A percentile compares a stretch with the other conserved stretches of the same genome.
These are phyloP conservation scores for Prunus kanzakura DNA, from an alignment of 306 rosid genomes.

Conservation along the genomic window DNA sequence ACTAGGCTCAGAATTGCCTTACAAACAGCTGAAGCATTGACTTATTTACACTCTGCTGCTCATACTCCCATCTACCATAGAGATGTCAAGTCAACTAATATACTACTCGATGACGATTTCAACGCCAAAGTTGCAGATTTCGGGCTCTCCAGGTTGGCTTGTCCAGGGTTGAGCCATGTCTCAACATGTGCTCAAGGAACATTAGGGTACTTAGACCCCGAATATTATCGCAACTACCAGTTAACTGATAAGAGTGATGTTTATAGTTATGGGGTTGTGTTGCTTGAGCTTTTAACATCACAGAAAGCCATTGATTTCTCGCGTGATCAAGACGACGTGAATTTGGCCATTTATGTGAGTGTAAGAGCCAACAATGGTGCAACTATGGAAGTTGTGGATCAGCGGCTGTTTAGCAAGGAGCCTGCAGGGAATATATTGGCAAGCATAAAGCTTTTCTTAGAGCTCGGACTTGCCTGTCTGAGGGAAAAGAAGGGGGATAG, in stretches of 20 bases:
- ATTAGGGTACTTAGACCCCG: slow-evolving; percentile 89
- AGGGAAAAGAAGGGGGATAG: slow-evolving; percentile 82
- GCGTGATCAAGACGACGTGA: slow-evolving; percentile 68
- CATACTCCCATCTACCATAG: slow-evolving; percentile 91
- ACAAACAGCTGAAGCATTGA: slow-evolving; percentile 89
- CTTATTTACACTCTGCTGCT: slow-evolving; percentile 79
- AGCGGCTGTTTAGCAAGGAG: slow-evolving; percentile 38
- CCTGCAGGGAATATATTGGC: slow-evolving; percentile 25
- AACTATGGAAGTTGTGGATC: slow-evolving; percentile 61
- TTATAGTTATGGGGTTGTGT: slow-evolving; percentile 84
- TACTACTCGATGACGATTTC: slow-evolving; percentile 62
- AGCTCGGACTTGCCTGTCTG: slow-evolving; percentile 78
- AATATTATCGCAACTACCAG: slow-evolving; percentile 81
- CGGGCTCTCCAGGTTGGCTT: slow-evolving; percentile 90
- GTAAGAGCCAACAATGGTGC: slow-evolving; percentile 47
- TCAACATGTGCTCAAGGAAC: slow-evolving; percentile 99
- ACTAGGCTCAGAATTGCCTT: slow-evolving; percentile 75
- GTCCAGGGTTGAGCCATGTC: slow-evolving; percentile 83
- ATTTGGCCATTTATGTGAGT: slow-evolving; percentile 62
- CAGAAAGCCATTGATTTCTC: slow-evolving; percentile 81
- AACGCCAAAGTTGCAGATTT: slow-evolving; percentile 86
- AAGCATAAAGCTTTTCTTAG: slow-evolving; percentile 56
- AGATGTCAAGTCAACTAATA: slow-evolving; percentile 94
- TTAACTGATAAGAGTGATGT: slow-evolving; percentile 96
- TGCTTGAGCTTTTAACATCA: slow-evolving; percentile 85